Conservation (phyloP, 768 basidiomycete genomes). For the Pulveroboletus sp. region DNA sequence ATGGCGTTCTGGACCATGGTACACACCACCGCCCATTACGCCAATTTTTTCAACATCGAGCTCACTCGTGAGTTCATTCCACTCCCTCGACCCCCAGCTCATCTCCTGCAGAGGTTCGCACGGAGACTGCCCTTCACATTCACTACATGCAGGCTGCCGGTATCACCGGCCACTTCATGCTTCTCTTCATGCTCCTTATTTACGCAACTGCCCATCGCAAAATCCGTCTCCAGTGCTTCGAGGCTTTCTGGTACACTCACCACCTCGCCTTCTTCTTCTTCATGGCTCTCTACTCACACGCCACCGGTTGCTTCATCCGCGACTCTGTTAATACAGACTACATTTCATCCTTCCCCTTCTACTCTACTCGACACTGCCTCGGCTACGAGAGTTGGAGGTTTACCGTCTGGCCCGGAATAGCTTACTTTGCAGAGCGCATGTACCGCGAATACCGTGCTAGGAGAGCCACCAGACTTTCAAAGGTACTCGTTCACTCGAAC, state of each 20-base stretch:
- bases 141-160: constrained; percentile 88
- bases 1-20: constrained; percentile 92
- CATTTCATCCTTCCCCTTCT: constrained; percentile 75
- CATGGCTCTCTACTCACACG: constrained; percentile 84
- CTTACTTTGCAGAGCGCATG: constrained; percentile 85
- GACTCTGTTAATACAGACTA: constrained; percentile 73
- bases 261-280: constrained; percentile 94
- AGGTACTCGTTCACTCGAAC: constrained; percentile 86
- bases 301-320: constrained; percentile 93
- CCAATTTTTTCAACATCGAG: constrained; percentile 92
- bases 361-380: constrained; percentile 80
- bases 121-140: constrained; percentile 71
- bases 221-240: constrained; percentile 86
- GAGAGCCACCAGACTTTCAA: constrained; percentile 70
- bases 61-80: constrained; percentile 56
- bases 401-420: constrained; percentile 87
- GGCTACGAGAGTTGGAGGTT: constrained; percentile 90
- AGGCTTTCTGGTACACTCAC: constrained; percentile 97
- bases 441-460: constrained; percentile 81
- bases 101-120: constrained; percentile 64
- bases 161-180: constrained; percentile 95
- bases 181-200: constrained; percentile 89
- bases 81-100: neutral
- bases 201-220: constrained; percentile 88
- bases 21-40: constrained; percentile 90